phyloP scores from a whole-genome alignment of 371 early-diverging fungal genomes.

The Mortierella sp. region DNA sequence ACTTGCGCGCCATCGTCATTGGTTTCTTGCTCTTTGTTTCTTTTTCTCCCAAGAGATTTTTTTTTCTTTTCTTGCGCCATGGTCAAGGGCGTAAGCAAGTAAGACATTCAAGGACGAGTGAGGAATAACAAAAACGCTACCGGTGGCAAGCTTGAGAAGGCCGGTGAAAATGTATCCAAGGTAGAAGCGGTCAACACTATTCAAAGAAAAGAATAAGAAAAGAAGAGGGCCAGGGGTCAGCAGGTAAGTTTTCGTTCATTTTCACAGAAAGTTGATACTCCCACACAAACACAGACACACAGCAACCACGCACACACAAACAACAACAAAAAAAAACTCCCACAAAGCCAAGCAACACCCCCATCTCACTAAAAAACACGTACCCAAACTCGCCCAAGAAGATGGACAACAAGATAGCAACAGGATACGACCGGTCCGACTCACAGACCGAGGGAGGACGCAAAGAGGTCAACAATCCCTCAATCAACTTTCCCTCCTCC shows the following conservation, averaged over 20 bases:
- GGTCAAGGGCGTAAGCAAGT: neutral
- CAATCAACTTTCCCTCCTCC: constrained; percentile 5
- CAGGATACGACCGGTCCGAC: constrained; percentile 43
- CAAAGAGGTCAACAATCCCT: constrained; percentile 3
- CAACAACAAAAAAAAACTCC: too few species aligned
- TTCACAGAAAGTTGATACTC: neutral
- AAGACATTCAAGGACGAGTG: neutral
- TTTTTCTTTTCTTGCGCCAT: neutral
- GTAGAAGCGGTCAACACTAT: constrained; percentile 73
- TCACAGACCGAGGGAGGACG: constrained; percentile 26
- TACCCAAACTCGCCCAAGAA: constrained; percentile 51
- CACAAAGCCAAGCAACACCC: too few species aligned
- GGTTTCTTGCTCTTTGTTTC: neutral
- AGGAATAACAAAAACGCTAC: constrained; percentile 10
- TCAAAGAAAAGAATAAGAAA: neutral
- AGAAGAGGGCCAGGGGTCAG: neutral
- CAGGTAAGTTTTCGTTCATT: neutral
- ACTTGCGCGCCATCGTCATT: neutral
- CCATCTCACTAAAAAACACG: too few species aligned
- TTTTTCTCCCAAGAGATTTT: too few species aligned
- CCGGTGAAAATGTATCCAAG: constrained; percentile 70
- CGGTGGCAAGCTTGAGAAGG: constrained; percentile 54
- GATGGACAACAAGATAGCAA: constrained; percentile 43
- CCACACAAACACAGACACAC: neutral
- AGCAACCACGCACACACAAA: too few species aligned